phyloP scores from a whole-genome alignment of 441 rosid genomes.

The Raphanus hybrid region DNA sequence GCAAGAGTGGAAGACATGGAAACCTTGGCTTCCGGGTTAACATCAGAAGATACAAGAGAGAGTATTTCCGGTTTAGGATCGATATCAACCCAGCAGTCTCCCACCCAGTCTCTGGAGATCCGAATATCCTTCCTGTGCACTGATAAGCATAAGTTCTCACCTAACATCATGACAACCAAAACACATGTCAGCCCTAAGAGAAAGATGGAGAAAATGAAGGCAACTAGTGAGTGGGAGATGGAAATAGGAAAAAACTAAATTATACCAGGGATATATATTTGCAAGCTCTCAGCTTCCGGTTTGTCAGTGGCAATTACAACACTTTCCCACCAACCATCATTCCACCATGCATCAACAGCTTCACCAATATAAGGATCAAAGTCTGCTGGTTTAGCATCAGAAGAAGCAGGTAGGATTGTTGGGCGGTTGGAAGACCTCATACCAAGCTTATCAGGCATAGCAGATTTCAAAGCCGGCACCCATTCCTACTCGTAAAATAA shows the following conservation, averaged over 20 bases:
- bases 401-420: no score
- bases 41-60: constrained; percentile 52
- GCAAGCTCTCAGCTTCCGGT: constrained; percentile 48
- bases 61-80: constrained; percentile 65
- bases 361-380: no score
- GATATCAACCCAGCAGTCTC: constrained; percentile 75
- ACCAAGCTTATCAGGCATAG: no score
- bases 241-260: constrained; percentile 17
- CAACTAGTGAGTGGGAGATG: constrained; percentile 9
- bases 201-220: constrained; percentile 2
- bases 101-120: constrained; percentile 84
- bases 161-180: constrained; percentile 50
- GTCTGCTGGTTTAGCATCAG: no score
- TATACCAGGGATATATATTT: constrained; percentile 81
- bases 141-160: constrained; percentile 69
- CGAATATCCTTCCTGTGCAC: constrained; percentile 64
- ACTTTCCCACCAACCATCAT: constrained; percentile 99
- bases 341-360: no score
- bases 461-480: no score
- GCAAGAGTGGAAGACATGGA: constrained; percentile 49
- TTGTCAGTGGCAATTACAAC: constrained; percentile 55
- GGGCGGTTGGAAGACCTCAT: no score
- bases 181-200: constrained; percentile 29
- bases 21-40: constrained; percentile 54
- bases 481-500: no score